Base-by-base conservation (phyloP, 1,284 basidiomycete genomes). In the Boletellus dicymbophilus region DNA sequence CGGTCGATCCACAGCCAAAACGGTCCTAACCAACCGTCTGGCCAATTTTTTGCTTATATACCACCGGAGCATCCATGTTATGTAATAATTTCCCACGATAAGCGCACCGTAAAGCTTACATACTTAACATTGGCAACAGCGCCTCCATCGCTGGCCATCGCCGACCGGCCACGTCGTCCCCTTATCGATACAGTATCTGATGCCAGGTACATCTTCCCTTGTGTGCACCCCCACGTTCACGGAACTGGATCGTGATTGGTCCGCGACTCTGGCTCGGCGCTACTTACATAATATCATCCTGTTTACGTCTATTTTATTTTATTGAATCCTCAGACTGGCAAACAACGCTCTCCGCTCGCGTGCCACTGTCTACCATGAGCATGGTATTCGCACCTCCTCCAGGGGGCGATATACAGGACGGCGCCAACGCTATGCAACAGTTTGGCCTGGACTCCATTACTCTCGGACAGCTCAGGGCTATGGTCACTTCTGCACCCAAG, bases 401-500 rank as follows among this genome's bases (percentile, higher is more conserved):
- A 2, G 49, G 44, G 16, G 54, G 52, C 2, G 69, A 71, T 28
- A 47, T 53, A 8, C 65, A 67, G 46, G 65, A 67, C 21, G 44
- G 25, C 27, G 10, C 37, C 2, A 46, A 23, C 31, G 38, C 37
- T 4, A 58, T 67, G 16, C 68, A 71, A 34, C 65, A 67, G 25
- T 62, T 70, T 3, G 68, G 68, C 1, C 52, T 78, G 31, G 90
- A 92, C 66, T 89, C 87, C 8, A 89, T 93, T 59, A 90, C 86
- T 8, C 80, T 93, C 30, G 90, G 89, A 33, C 90, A 92, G 69
- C 80, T 93, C 51, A 90, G 83, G 70, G 79, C 82, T 47, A 81
- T 90, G 75, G 85, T 89, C 46, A 75, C 72, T 37, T 78, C 84
- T 28, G 82, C 76, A 30, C 84, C 86, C 36, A 92, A 89, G 68